Evolutionary conservation across 495 filamentous ascomycete genomes (phyloP).

Genomic region (Aspergillus panamensis): DNA sequence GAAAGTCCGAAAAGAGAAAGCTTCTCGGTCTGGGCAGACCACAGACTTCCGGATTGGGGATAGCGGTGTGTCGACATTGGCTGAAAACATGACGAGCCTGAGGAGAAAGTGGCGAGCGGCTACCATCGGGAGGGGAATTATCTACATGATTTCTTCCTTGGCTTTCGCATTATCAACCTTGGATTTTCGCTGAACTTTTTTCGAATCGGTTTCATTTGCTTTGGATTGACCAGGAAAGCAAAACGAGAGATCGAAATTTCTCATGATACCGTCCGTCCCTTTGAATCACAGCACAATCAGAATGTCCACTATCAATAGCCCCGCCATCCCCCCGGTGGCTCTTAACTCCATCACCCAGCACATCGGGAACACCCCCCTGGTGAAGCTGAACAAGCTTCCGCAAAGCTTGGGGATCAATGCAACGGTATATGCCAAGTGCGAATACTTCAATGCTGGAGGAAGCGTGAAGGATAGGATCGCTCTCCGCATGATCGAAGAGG

Average conservation of each 20-base stretch:
- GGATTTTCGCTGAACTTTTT: too few species aligned
- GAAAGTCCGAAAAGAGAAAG: too few species aligned
- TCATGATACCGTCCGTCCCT: not conserved
- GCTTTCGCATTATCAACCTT: too few species aligned
- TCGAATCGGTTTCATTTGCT: too few species aligned
- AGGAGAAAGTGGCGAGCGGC: too few species aligned
- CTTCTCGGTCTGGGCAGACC: too few species aligned
- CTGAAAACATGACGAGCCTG: too few species aligned
- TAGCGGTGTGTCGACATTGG: too few species aligned
- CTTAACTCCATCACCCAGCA: slow-evolving; percentile 61
- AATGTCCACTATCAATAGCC: slow-evolving; percentile 50
- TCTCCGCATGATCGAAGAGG: slow-evolving; percentile 95
- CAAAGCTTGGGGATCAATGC: slow-evolving; percentile 84
- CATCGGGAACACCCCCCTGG: slow-evolving; percentile 93
- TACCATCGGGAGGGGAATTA: too few species aligned
- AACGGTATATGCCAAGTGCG: slow-evolving; percentile 90
- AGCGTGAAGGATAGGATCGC: slow-evolving; percentile 98
- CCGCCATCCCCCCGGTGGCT: slow-evolving; percentile 53
- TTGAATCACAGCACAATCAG: slow-evolving; percentile 3
- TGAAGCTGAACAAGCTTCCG: slow-evolving; percentile 86
- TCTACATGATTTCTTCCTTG: too few species aligned
- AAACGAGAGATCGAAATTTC: not conserved
- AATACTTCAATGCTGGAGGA: slow-evolving; percentile 96
- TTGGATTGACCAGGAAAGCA: too few species aligned
- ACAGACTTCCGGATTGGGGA: too few species aligned